phyloP scores from a whole-genome alignment of 73 alveolate genomes.

The Paramecium pentaurelia region DNA sequence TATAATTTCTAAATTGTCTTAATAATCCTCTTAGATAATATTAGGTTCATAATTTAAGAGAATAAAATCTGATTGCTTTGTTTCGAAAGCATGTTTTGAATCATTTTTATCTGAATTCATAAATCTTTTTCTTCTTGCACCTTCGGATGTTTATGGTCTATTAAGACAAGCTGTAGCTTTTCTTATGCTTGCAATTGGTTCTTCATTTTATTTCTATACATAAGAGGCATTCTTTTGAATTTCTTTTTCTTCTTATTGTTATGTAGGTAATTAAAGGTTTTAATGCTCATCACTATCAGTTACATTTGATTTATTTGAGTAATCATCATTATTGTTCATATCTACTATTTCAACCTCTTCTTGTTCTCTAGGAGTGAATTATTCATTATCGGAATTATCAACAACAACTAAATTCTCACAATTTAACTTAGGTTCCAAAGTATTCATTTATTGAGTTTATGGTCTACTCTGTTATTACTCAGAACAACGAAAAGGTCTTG shows the following conservation, averaged over 20 bases:
- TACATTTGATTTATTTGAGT: constrained; percentile 22
- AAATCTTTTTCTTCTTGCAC: constrained; percentile 40
- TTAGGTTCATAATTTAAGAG: background rate
- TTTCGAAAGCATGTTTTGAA: background rate
- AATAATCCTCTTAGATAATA: background rate
- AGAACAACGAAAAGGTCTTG: background rate
- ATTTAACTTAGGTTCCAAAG: background rate
- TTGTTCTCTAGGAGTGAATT: background rate
- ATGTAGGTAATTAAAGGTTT: background rate
- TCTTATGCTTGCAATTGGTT: background rate
- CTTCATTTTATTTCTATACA: background rate
- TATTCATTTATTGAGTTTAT: background rate
- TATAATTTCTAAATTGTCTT: background rate
- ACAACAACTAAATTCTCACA: background rate
- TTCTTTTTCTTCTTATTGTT: background rate
- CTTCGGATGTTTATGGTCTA: constrained; percentile 42
- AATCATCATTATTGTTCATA: constrained; percentile 2
- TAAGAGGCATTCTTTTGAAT: background rate
- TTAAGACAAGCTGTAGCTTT: background rate
- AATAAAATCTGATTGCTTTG: background rate
- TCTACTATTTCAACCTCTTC: background rate
- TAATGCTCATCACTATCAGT: constrained; percentile 7
- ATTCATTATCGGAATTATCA: background rate
- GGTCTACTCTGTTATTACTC: background rate
- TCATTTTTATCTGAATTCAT: background rate